Percentiles rank a stretch among this genome's conserved stretches.
These are phyloP conservation scores for Striga hermonthica DNA, from an alignment of 305 asterid species.

Conservation along the genomic window DNA sequence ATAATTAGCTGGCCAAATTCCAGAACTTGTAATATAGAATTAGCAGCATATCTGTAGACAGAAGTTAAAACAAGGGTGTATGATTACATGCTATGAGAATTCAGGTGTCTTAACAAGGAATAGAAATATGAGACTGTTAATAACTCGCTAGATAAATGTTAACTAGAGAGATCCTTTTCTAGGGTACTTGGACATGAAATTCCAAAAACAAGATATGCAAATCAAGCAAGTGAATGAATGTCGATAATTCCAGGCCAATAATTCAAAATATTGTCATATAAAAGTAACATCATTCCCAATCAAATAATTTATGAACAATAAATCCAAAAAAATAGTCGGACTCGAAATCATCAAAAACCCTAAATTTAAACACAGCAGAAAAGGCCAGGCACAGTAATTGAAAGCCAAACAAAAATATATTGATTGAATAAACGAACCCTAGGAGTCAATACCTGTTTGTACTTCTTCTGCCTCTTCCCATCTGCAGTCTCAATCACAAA, in stretches of 20 bases:
- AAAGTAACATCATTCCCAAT: neutral
- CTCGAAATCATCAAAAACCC: neutral
- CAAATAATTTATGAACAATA: neutral
- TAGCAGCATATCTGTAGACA: neutral
- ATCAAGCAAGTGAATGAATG: no score
- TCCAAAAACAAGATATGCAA: no score
- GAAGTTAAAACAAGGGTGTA: neutral
- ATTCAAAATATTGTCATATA: neutral
- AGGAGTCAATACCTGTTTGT: conserved; percentile 65
- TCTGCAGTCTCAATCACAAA: conserved; percentile 91
- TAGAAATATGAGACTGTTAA: neutral
- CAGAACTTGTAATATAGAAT: neutral
- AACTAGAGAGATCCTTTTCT: neutral
- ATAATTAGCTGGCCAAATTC: neutral
- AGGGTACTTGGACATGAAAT: no score
- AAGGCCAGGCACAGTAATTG: neutral
- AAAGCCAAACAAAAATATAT: neutral
- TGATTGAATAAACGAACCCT: neutral
- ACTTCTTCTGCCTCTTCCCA: conserved; percentile 71
- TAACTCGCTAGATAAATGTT: neutral
- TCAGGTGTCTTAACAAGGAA: neutral
- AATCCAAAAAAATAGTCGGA: neutral
- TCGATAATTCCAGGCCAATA: no score
- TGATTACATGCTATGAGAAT: neutral
- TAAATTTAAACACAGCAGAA: neutral